Evolutionary conservation across 2,329 filamentous ascomycete genomes (phyloP), one percentile per base, ranked within the genome.

Genomic region (Aspergillus phoenicis): DNA sequence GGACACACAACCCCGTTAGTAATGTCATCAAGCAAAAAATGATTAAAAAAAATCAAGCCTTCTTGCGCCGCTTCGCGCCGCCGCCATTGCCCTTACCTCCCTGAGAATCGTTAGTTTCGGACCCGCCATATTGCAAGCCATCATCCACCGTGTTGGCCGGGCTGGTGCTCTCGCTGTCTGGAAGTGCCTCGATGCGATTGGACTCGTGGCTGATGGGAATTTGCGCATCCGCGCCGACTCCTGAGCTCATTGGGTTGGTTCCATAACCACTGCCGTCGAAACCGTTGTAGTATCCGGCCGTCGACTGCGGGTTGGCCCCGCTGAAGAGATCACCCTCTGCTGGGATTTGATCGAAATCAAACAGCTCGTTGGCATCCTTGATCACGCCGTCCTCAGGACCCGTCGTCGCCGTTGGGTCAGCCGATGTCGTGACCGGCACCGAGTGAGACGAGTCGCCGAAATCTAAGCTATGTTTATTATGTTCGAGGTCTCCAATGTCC

Each of bases 141-240:
- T 77, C 75, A 45, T 76, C 77, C 11, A 71, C 64, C 4, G 72
- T 71, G 26, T 71, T 73, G 17, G 73, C 69, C 8, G 79, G 79
- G 59, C 78, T 81, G 1, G 78, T 77, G 10, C 73, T 64, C 63
- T 80, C 78, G 58, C 79, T 81, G 64, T 79, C 79, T 8, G 79
- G 78, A 62, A 81, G 69, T 13, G 78, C 76, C 63, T 81, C 72
- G 15, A 78, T 74, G 5, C 72, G 68, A 8, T 72, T 73, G 2
- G 73, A 64, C 26, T 74, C 72, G 52, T 58, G 61, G 17, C 62
- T 64, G 20, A 58, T 20, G 24, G 60, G 53, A 15, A 51, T 59
- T 11, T 63, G 59, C 1, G 58, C 38, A 20, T 62, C 59, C 4
- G 60, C 59, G 22, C 59, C 62, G 4, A 43, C 22, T 30, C 48